Percentiles rank a stretch among this genome's conserved stretches.
phyloP scores from a whole-genome alignment of 345 rosid genomes.

The Camelina hispida region DNA sequence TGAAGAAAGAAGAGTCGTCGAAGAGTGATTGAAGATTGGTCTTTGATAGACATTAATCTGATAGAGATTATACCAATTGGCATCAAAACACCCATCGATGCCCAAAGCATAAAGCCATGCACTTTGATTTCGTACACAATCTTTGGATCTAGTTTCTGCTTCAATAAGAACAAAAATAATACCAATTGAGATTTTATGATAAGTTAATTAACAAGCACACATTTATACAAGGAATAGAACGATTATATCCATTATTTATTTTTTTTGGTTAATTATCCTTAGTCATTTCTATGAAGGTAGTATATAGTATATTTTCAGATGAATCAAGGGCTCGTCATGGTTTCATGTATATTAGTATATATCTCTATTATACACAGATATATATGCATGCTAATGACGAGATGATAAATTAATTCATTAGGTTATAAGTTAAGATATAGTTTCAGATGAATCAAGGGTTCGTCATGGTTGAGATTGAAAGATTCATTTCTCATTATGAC shows the following conservation, averaged over 20 bases:
- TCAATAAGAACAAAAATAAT: neutral
- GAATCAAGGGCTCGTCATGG: slow-evolving; percentile 5
- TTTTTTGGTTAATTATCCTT: too few relatives aligned
- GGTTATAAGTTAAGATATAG: neutral
- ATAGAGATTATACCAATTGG: slow-evolving; percentile 76
- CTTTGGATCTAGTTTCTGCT: slow-evolving; percentile 57
- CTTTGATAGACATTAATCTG: slow-evolving; percentile 61
- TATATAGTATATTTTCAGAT: neutral
- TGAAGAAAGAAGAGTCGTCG: slow-evolving; percentile 68
- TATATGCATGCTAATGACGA: neutral
- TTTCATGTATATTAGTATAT: slow-evolving; percentile 24
- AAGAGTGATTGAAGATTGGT: slow-evolving; percentile 46
- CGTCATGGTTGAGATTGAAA: too few relatives aligned
- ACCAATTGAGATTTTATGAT: neutral
- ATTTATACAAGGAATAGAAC: neutral
- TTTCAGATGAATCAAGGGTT: too few relatives aligned
- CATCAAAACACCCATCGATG: slow-evolving; percentile 75
- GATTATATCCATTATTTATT: neutral
- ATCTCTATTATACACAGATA: neutral
- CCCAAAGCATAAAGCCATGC: slow-evolving; percentile 87
- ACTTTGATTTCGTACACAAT: slow-evolving; percentile 55
- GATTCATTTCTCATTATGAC: neutral
- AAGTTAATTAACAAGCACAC: neutral
- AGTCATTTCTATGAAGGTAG: neutral
- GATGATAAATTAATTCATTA: neutral